Evolutionary conservation across 441 rosid species (phyloP).

Genomic region (Eruca vesicaria): DNA sequence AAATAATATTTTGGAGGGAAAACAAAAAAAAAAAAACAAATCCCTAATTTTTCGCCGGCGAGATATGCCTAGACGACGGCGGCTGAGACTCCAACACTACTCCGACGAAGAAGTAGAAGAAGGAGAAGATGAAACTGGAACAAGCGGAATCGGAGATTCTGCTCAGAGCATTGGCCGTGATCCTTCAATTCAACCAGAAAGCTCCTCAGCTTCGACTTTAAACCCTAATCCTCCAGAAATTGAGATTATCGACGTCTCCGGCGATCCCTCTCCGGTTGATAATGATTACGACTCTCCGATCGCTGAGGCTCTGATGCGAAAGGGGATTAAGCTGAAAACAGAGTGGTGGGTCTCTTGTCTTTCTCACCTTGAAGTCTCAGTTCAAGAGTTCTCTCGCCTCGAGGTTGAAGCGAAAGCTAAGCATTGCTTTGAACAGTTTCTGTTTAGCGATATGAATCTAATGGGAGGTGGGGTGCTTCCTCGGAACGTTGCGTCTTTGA

Average conservation of each 20-base stretch:
- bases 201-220: constrained; percentile 25
- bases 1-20: constrained; percentile 34
- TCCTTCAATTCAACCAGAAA: constrained; percentile 24
- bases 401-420: constrained; percentile 57
- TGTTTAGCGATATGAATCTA: constrained; percentile 80
- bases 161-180: constrained; percentile 9
- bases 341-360: constrained; percentile 71
- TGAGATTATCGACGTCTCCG: constrained; percentile 56
- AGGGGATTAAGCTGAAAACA: constrained; percentile 65
- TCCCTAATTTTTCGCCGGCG: constrained; percentile 18
- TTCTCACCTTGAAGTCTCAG: constrained; percentile 43
- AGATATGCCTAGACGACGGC: constrained; percentile 73
- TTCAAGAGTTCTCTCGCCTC: constrained; percentile 43
- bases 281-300: constrained; percentile 45
- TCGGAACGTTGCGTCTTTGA: constrained; percentile 60
- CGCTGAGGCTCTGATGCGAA: constrained; percentile 43
- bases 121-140: constrained; percentile 33
- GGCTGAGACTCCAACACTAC: constrained; percentile 46
- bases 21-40: not conserved
- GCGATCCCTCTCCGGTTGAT: constrained; percentile 24
- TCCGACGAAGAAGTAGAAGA: constrained; percentile 48
- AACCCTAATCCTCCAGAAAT: constrained; percentile 52
- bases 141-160: constrained; percentile 14
- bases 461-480: constrained; percentile 85
- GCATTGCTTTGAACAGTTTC: constrained; percentile 71